Evolutionary conservation across 208 protist species (phyloP), one percentile per base, ranked within the genome.

Genomic region (Crithidia thermophila): DNA sequence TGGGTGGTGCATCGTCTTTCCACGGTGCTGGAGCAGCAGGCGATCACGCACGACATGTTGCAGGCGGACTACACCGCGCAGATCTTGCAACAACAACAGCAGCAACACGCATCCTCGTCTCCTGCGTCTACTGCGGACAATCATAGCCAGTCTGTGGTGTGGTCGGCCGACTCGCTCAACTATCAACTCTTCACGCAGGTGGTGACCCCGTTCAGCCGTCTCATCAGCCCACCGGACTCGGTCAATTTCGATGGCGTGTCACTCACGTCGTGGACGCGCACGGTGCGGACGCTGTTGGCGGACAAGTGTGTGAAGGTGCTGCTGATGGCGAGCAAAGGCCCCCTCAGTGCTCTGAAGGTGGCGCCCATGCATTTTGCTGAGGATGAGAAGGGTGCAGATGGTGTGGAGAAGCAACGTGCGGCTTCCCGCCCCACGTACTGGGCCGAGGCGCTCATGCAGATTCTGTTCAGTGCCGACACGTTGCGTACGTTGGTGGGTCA

Each of bases 401-500:
- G 39, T 3, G 27, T 50, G 34, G 30, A 27, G 34, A 14, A 46
- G 10, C 23, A 37, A 10, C 28, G 30, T 33, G 3, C 20, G 31
- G 47, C 16, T 23, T 40, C 52, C 31, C 27, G 16, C 50, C 9
- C 11, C 39, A 16, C 23, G 2, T 42, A 67, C 31, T 94, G 84
- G 85, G 81, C 77, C 0, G 43, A 63, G 14, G 78, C 72, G 56
- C 74, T 92, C 31, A 64, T 89, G 30, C 69, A 79, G 21, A 77
- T 72, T 3, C 51, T 83, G 34, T 65, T 94, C 39, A 70, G 79
- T 39, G 62, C 64, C 18, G 79, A 83, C 27, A 94, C 89, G 4
- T 72, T 94, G 23, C 67, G 79, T 13, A 88, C 84, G 4, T 56
- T 94, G 11, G 67, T 91, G 5, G 85, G 89, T 8, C 84, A 89